Conservation (phyloP, 2,329 filamentous ascomycete genomes). For the Cladosporium cucumerinum region DNA sequence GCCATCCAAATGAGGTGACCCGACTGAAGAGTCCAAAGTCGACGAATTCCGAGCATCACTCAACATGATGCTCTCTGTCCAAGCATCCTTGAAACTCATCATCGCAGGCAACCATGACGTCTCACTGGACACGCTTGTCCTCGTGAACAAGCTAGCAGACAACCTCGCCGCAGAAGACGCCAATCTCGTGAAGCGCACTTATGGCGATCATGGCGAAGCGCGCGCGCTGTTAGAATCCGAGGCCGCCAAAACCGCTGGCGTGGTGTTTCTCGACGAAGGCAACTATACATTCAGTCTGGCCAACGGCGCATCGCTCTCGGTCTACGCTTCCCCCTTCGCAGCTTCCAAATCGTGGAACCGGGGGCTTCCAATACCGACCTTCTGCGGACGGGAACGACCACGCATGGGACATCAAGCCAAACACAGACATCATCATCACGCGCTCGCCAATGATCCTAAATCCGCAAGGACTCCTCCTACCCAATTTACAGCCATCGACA, state of each 20-base stretch:
- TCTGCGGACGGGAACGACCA: conserved; percentile 47
- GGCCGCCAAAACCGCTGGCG: conserved; percentile 41
- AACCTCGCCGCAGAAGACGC: conserved; percentile 29
- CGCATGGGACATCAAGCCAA: conserved; percentile 16
- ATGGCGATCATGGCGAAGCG: conserved; percentile 38
- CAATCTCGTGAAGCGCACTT: conserved; percentile 34
- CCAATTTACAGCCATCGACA: conserved; percentile 49
- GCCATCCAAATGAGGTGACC: conserved; percentile 42
- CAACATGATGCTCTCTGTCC: conserved; percentile 26
- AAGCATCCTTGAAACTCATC: conserved; percentile 37
- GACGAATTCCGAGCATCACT: conserved; percentile 33
- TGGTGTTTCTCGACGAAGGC: conserved; percentile 55
- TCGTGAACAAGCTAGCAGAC: conserved; percentile 35
- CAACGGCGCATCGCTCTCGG: conserved; percentile 47
- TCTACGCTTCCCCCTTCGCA: conserved; percentile 54
- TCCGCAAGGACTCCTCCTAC: conserved; percentile 20
- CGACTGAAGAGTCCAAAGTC: conserved; percentile 34
- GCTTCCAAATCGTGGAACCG: conserved; percentile 51
- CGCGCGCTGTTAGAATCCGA: conserved; percentile 26
- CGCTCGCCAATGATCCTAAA: conserved; percentile 40
- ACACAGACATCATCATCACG: conserved; percentile 40
- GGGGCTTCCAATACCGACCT: conserved; percentile 54
- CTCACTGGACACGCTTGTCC: conserved; percentile 32
- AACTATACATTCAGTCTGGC: conserved; percentile 43
- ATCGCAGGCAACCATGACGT: conserved; percentile 40